Percentiles rank a stretch among this genome's conserved stretches.
phyloP scores from a whole-genome alignment of 129 eudicot genomes.

The Lonicera japonica region DNA sequence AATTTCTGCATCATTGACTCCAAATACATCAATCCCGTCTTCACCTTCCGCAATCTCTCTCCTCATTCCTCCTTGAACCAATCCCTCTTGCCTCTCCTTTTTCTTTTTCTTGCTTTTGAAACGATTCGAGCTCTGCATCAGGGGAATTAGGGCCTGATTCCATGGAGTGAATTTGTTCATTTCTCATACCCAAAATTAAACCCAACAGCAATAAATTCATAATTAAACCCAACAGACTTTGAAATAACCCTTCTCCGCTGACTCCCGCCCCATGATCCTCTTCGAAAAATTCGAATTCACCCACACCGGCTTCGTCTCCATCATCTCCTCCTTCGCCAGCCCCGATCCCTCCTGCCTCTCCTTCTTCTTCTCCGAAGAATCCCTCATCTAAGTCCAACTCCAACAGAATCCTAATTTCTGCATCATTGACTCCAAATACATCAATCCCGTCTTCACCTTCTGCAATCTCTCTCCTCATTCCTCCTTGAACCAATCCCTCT shows the following conservation, averaged over 20 bases:
- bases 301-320: conserved; percentile 77
- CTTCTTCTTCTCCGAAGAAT: conserved; percentile 78
- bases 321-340: conserved; percentile 34
- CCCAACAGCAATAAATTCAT: too few relatives aligned
- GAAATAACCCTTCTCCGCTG: too few relatives aligned
- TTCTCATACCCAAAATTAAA: too few relatives aligned
- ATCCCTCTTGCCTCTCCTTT: too few relatives aligned
- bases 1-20: conserved; percentile 72
- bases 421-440: conserved; percentile 67
- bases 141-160: too few relatives aligned
- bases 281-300: conserved; percentile 98
- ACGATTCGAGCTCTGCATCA: too few relatives aligned
- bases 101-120: too few relatives aligned
- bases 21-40: conserved; percentile 34
- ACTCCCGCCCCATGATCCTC: conserved; percentile 89
- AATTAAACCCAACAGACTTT: too few relatives aligned
- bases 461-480: conserved; percentile 66
- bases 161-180: too few relatives aligned
- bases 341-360: conserved; percentile 68
- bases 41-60: conserved; percentile 72
- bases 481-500: conserved; percentile 40
- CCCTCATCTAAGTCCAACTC: conserved; percentile 72
- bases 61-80: conserved; percentile 55
- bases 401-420: conserved; percentile 66
- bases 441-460: conserved; percentile 51